These are phyloP conservation scores for Mycoemilia scoparia DNA, from an alignment of 192 early-diverging fungal species.

Conservation along the genomic window DNA sequence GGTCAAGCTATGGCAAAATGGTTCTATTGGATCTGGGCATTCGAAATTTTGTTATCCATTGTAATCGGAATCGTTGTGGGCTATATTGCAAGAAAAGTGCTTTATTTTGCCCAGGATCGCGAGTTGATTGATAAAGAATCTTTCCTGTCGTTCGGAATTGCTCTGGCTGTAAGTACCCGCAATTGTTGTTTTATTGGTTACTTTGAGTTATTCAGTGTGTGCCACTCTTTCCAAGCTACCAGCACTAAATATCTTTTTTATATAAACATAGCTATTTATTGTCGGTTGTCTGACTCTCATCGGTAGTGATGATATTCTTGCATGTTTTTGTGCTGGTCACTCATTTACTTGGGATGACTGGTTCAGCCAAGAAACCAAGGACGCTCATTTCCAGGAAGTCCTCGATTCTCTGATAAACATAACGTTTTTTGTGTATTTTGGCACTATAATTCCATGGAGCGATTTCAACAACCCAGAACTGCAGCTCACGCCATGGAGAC, in stretches of 20 bases:
- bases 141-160: conserved; percentile 68
- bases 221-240: too few species aligned
- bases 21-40: conserved; percentile 63
- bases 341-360: conserved; percentile 83
- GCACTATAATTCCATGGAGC: conserved; percentile 57
- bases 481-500: conserved; percentile 44
- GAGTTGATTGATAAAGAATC: conserved; percentile 80
- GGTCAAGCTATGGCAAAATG: conserved; percentile 56
- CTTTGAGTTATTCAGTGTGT: too few species aligned
- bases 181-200: too few species aligned
- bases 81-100: conserved; percentile 42
- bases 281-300: conserved; percentile 51
- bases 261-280: too few species aligned
- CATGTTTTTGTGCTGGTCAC: conserved; percentile 61
- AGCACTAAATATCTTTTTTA: too few species aligned
- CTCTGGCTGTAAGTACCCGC: too few species aligned
- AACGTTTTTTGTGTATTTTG: conserved; percentile 79
- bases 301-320: conserved; percentile 52
- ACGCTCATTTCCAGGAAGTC: conserved; percentile 82
- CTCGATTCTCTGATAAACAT: conserved; percentile 82
- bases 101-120: conserved; percentile 49
- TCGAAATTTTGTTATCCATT: conserved; percentile 59
- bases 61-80: conserved; percentile 63
- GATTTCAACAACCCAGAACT: conserved; percentile 43
- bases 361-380: conserved; percentile 72